Base-by-base conservation (phyloP, 352 stramenopile genomes). In the Phytophthora pseudosyringae region DNA sequence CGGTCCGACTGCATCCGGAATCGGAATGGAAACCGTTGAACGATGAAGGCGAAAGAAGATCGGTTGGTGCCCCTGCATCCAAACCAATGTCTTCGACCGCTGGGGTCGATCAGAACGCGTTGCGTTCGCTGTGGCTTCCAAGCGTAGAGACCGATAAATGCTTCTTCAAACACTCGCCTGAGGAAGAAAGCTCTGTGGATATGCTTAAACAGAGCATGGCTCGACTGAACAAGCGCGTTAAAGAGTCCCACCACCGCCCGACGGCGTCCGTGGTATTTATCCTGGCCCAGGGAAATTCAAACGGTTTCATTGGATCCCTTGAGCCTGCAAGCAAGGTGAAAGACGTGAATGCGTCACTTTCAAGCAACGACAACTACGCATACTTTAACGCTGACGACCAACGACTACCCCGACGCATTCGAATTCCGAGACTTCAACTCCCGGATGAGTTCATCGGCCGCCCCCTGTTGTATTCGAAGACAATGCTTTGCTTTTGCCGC, bases 331-430 rank as follows among this genome's bases (percentile, higher is more conserved):
- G 71, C 0, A 83, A 74, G 53, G 41, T 75, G 3, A 76, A 75
- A 32, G 62, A 81, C 35, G 28, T 61, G 13, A 56, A 73, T 26
- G 47, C 57, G 0, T 52, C 75, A 10, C 72, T 92, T 10, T 60
- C 76, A n/a, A 67, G 35, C 3, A 59, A 89, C 7, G 79, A 91
- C 5, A 78, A 78, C 38, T 90, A 81, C 50, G 81, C 84, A 21
- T 90, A 89, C 48, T 93, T 95, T 43, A 85, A 88, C 40, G 80
- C 86, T 3, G 63, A 91, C 21, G 84, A 95, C 50, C 57, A 72
- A 10, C 76, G 86, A 5, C 35, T 93, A n/a, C 86, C 84, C 15
- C 74, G 82, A 15, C 74, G 65, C 16, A 91, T 95, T 61, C 81
- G 81, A 32, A 95, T 95, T 54, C 85, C 80, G 3, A 73, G 74